Percentiles rank a stretch among this genome's conserved stretches.
phyloP scores from a whole-genome alignment of 1,284 basidiomycete species.

The Trichosporon ovoides region DNA sequence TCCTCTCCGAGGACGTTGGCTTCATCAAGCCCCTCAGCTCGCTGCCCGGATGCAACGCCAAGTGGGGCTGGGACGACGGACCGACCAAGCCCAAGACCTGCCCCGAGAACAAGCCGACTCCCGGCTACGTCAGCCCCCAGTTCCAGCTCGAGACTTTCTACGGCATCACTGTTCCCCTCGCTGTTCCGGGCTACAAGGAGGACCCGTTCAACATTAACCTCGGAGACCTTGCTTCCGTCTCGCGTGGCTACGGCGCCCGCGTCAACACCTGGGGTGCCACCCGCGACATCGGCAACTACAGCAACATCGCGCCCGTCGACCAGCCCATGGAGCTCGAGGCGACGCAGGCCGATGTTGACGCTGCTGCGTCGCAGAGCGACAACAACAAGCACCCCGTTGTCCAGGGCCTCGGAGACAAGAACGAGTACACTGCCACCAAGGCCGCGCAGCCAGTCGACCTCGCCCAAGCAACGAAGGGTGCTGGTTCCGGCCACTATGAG shows the following conservation, averaged over 20 bases:
- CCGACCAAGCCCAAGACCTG: slow-evolving; percentile 13
- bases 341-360: neutral
- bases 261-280: neutral
- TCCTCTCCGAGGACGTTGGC: slow-evolving; percentile 15
- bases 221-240: neutral
- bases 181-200: neutral
- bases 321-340: neutral
- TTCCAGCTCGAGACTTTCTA: slow-evolving; percentile 1
- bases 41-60: slow-evolving; percentile 39
- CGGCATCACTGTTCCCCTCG: neutral
- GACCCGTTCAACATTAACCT: neutral
- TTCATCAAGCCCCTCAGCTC: slow-evolving; percentile 9
- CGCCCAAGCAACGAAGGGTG: neutral
- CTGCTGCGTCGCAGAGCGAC: neutral
- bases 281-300: neutral
- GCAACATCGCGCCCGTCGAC: neutral
- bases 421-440: neutral
- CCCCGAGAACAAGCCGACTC: slow-evolving; percentile 1
- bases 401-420: neutral
- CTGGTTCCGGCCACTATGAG: neutral
- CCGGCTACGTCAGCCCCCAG: slow-evolving; percentile 9
- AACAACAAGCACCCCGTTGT: neutral
- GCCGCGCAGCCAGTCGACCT: neutral
- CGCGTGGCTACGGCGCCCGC: neutral
- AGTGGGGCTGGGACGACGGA: slow-evolving; percentile 23